Conservation (phyloP, 2,329 filamentous ascomycete species). For the Cadophora luteo-olivacea region DNA sequence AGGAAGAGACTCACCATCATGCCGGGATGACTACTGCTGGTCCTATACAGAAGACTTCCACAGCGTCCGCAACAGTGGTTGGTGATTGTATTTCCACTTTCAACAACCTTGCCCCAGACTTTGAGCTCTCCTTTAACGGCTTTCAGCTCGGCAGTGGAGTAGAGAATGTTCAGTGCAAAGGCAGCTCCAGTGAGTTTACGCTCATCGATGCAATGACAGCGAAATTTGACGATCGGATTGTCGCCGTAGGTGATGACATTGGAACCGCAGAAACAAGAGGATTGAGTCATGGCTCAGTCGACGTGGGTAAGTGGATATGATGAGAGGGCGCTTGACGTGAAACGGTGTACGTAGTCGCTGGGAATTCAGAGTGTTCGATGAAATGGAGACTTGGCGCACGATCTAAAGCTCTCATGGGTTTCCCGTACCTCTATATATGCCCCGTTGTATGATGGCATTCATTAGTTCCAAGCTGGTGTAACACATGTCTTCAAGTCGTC, state of each 20-base stretch:
- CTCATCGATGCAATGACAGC: conserved; percentile 37
- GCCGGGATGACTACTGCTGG: neutral
- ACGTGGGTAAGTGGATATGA: neutral
- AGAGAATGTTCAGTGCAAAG: conserved; percentile 35
- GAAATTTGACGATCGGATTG: conserved; percentile 30
- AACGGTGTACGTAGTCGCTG: no score
- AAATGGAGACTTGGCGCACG: neutral
- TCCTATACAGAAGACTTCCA: conserved; percentile 22
- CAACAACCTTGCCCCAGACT: conserved; percentile 27
- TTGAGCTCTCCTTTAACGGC: conserved; percentile 31
- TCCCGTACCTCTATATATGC: neutral
- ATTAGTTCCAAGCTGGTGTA: neutral
- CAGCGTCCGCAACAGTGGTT: conserved; percentile 29
- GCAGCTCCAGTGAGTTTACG: conserved; percentile 36
- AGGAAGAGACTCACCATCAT: neutral
- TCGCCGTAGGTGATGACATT: conserved; percentile 31
- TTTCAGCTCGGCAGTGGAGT: conserved; percentile 21
- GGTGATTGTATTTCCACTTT: conserved; percentile 33
- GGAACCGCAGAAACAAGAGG: conserved; percentile 35
- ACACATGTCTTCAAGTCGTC: neutral
- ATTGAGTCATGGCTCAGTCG: conserved; percentile 27
- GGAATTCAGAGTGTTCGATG: no score
- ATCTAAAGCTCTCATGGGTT: neutral
- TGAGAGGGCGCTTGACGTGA: no score
- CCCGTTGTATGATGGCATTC: neutral